A percentile compares a stretch with the other conserved stretches of the same genome.
Conservation (phyloP, 2,329 filamentous ascomycete species). For the Colletotrichum tamarilloi region DNA sequence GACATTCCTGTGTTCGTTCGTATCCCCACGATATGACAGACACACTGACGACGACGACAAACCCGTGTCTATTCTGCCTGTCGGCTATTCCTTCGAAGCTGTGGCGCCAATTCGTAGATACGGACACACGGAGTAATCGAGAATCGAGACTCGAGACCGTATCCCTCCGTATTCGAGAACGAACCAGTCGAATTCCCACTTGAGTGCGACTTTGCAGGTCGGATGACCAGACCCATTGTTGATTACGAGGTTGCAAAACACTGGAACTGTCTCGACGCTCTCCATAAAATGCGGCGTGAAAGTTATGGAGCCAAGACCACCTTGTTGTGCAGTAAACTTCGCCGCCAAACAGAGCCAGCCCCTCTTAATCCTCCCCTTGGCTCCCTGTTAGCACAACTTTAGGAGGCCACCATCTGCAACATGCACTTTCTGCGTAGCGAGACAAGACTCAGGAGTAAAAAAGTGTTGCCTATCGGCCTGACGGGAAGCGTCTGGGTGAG, state of each 20-base stretch:
- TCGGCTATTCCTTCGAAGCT: not conserved
- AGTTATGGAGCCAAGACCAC: slow-evolving; percentile 8
- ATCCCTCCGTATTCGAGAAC: not conserved
- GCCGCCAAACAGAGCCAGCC: slow-evolving; percentile 14
- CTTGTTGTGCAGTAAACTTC: slow-evolving; percentile 18
- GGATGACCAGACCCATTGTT: slow-evolving; percentile 28
- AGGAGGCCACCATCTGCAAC: slow-evolving; percentile 22
- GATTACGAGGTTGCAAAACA: slow-evolving; percentile 35
- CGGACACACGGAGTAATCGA: no score
- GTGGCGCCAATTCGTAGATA: not conserved
- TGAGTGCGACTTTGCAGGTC: slow-evolving; percentile 18
- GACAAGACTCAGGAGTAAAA: not conserved
- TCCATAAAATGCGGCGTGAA: slow-evolving; percentile 25
- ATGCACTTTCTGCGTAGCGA: slow-evolving; percentile 11
- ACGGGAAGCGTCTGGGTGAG: slow-evolving; percentile 12
- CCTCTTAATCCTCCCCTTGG: not conserved
- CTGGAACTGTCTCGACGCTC: slow-evolving; percentile 15
- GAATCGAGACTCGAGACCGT: not conserved
- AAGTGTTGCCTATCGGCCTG: not conserved
- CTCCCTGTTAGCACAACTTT: slow-evolving; percentile 5
- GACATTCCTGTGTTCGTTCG: slow-evolving; percentile 27
- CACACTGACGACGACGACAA: slow-evolving; percentile 20
- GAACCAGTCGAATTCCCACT: slow-evolving; percentile 17
- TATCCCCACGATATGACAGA: slow-evolving; percentile 1
- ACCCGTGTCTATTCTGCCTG: slow-evolving; percentile 3